phyloP scores from a whole-genome alignment of 2,329 filamentous ascomycete species.

The Pseudogymnoascus sp. region DNA sequence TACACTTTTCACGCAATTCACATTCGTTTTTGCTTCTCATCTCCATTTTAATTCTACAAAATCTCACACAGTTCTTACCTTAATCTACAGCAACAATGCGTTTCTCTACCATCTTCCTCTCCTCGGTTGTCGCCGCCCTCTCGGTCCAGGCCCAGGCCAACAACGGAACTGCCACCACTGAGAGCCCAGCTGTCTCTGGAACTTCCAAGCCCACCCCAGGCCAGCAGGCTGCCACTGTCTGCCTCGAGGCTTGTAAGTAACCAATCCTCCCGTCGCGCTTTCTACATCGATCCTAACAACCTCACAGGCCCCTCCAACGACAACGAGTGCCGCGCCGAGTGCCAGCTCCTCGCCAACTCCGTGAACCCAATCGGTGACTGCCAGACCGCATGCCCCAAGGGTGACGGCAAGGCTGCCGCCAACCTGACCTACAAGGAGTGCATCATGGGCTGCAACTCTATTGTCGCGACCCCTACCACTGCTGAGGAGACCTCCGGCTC shows the following conservation, averaged over 20 bases:
- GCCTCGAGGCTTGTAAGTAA: background rate
- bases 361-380: constrained; percentile 5
- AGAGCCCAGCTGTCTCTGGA: background rate
- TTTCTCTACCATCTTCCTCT: constrained; percentile 8
- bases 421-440: background rate
- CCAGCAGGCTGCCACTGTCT: background rate
- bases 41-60: background rate
- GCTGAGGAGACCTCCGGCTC: background rate
- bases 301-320: background rate
- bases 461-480: background rate
- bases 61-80: background rate
- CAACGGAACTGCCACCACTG: background rate
- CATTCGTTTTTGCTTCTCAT: background rate
- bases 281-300: background rate
- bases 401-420: background rate
- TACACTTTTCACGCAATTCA: background rate
- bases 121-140: background rate
- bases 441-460: background rate
- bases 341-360: background rate
- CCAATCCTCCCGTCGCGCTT: background rate
- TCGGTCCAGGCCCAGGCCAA: background rate
- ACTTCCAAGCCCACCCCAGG: background rate
- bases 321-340: background rate
- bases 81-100: constrained; percentile 4
- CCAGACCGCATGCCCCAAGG: background rate